phyloP scores from a whole-genome alignment of 2,329 filamentous ascomycete species.

The Endoconidiophora laricicola region DNA sequence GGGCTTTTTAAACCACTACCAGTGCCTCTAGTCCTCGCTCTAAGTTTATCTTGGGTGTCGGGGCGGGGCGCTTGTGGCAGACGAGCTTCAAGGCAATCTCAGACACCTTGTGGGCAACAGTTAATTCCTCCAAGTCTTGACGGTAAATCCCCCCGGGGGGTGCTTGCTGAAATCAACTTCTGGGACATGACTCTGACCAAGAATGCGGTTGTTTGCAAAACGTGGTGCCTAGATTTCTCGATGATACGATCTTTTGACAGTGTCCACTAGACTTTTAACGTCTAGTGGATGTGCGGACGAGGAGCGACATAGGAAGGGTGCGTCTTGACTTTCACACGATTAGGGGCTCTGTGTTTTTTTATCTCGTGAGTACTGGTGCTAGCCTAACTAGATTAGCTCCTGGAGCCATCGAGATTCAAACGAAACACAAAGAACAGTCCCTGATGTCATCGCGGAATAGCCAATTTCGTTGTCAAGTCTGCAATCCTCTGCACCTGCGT shows the following conservation, averaged over 20 bases:
- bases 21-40: conserved; percentile 12
- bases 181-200: conserved; percentile 44
- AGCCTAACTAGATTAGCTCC: too few relatives aligned
- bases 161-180: conserved; percentile 61
- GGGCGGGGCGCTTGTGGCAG: conserved; percentile 24
- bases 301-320: conserved; percentile 15
- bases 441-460: conserved; percentile 31
- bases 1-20: conserved; percentile 38
- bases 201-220: conserved; percentile 16
- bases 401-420: conserved; percentile 19
- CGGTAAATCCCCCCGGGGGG: conserved; percentile 56
- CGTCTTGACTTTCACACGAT: conserved; percentile 29
- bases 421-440: conserved; percentile 22
- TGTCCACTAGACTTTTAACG: background rate
- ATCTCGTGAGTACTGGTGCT: conserved; percentile 18
- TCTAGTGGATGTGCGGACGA: conserved; percentile 15
- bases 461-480: conserved; percentile 7
- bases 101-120: conserved; percentile 42
- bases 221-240: too few relatives aligned
- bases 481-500: conserved; percentile 19
- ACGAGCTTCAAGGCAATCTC: conserved; percentile 34
- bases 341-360: conserved; percentile 25
- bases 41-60: conserved; percentile 21
- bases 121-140: conserved; percentile 50
- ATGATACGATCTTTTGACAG: background rate